phyloP scores from a whole-genome alignment of 192 early-diverging fungal species.

The Umbelopsis sp. region DNA sequence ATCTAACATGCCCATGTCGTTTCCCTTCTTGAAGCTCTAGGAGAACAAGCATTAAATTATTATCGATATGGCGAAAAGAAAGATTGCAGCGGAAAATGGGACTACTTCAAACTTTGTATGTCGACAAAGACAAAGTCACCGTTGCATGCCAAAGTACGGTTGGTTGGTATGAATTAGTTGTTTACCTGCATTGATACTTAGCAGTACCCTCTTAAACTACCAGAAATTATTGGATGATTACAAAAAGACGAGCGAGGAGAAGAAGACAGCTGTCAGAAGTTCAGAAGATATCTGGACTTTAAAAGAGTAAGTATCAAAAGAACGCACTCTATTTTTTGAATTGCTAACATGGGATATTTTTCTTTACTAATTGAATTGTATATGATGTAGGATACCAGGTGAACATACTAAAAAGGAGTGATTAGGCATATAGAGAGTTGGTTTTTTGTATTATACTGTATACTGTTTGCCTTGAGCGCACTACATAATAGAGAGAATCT shows the following conservation, averaged over 20 bases:
- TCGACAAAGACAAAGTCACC: conserved; percentile 47
- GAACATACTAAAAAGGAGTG: not conserved
- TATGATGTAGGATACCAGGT: not conserved
- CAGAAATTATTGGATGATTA: conserved; percentile 26
- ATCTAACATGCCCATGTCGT: not conserved
- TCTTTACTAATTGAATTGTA: not conserved
- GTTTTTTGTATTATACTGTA: conserved; percentile 2
- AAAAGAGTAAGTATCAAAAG: conserved; percentile 21
- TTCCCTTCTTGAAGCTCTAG: conserved; percentile 32
- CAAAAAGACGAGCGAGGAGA: conserved; percentile 15
- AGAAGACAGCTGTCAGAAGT: conserved; percentile 20
- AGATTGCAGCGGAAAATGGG: conserved; percentile 41
- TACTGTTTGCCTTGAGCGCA: not conserved
- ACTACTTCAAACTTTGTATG: conserved; percentile 51
- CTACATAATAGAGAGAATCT: not conserved
- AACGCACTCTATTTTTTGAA: not conserved
- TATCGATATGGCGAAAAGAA: conserved; percentile 48
- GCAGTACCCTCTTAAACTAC: not conserved
- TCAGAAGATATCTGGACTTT: conserved; percentile 50
- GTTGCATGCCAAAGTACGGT: conserved; percentile 42
- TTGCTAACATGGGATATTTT: not conserved
- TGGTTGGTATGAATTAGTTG: not conserved
- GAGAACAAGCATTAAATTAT: conserved; percentile 48
- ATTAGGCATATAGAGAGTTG: not conserved
- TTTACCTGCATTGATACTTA: not conserved